Evolutionary conservation across 2,329 filamentous ascomycete genomes (phyloP).

Genomic region (Nemania abortiva): DNA sequence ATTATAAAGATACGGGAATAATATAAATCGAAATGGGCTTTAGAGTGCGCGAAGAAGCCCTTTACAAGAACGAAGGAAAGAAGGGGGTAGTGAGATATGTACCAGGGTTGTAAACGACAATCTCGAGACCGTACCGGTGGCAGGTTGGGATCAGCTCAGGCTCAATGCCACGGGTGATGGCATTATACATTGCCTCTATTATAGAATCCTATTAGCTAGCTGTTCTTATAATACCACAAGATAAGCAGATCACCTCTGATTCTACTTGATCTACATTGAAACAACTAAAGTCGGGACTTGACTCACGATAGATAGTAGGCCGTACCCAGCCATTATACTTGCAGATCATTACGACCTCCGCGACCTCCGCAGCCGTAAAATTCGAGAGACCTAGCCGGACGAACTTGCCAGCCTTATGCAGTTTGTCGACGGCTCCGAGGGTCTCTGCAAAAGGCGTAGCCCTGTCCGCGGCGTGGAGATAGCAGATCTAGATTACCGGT

Average conservation of each 20-base stretch:
- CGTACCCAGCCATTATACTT: slow-evolving; percentile 84
- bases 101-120: slow-evolving; percentile 83
- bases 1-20: no score
- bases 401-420: slow-evolving; percentile 90
- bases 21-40: no score
- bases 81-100: not conserved
- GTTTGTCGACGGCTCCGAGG: slow-evolving; percentile 78
- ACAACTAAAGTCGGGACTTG: no score
- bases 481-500: slow-evolving; percentile 68
- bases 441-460: slow-evolving; percentile 83
- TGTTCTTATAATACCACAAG: not conserved
- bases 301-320: slow-evolving; percentile 80
- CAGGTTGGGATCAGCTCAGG: slow-evolving; percentile 79
- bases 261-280: not conserved
- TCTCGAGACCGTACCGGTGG: slow-evolving; percentile 79
- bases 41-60: not conserved
- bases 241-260: not conserved
- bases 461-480: slow-evolving; percentile 78
- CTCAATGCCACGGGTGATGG: slow-evolving; percentile 81
- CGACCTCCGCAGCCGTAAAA: slow-evolving; percentile 88
- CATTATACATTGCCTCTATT: slow-evolving; percentile 80
- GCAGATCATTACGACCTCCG: slow-evolving; percentile 84
- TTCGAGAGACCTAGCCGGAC: slow-evolving; percentile 84
- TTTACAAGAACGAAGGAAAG: not conserved
- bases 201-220: slow-evolving; percentile 6